phyloP scores from a whole-genome alignment of 1,284 basidiomycete species.

The Irpex sp. region DNA sequence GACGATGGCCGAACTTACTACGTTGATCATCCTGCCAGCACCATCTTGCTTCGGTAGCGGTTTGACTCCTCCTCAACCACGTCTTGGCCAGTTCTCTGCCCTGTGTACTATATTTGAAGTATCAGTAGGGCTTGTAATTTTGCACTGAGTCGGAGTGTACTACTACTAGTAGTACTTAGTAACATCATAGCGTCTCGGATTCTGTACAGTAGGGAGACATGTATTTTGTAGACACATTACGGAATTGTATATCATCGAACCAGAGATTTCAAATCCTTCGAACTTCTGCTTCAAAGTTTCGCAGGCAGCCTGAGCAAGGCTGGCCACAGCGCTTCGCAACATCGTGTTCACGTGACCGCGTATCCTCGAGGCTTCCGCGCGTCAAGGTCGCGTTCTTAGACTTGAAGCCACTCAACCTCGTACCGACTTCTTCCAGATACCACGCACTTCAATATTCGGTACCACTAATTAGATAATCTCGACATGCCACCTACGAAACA shows the following conservation, averaged over 20 bases:
- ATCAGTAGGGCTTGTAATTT: not conserved
- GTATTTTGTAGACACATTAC: too few relatives aligned
- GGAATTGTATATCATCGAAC: too few relatives aligned
- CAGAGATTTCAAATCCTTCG: not conserved
- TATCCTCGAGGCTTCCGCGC: not conserved
- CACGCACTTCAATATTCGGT: not conserved
- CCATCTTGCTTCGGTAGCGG: not conserved
- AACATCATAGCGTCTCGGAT: too few relatives aligned
- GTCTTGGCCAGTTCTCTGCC: not conserved
- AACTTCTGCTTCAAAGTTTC: not conserved
- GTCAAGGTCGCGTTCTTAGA: not conserved
- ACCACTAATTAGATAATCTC: not conserved
- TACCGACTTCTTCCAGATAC: not conserved
- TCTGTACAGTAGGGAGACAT: too few relatives aligned
- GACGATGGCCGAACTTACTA: slow-evolving; percentile 7
- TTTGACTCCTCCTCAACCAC: not conserved
- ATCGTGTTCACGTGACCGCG: not conserved
- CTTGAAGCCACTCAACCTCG: not conserved
- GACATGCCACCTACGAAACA: slow-evolving; percentile 53
- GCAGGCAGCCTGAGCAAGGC: not conserved
- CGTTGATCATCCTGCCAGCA: slow-evolving; percentile 8
- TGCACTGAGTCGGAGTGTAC: too few relatives aligned
- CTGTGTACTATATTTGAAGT: not conserved
- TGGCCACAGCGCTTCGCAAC: not conserved
- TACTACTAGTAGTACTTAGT: too few relatives aligned